These are phyloP conservation scores for Trametes coccinea DNA, from an alignment of 768 basidiomycete species.

Conservation along the genomic window DNA sequence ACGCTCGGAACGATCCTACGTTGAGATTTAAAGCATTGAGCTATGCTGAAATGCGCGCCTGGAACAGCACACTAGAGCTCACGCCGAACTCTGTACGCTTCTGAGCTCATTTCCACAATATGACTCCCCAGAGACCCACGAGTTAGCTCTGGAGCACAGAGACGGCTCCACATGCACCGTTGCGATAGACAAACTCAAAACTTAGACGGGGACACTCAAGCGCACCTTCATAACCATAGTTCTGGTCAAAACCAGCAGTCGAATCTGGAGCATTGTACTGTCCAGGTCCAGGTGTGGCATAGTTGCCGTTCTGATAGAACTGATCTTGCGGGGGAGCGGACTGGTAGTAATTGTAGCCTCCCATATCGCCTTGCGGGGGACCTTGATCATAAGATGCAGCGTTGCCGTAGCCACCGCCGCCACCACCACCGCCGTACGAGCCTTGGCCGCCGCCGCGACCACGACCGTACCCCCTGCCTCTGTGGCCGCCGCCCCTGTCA, in stretches of 20 bases:
- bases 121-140: too few relatives aligned
- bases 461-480: conserved; percentile 47
- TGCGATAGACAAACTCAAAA: conserved; percentile 2
- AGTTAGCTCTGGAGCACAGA: too few relatives aligned
- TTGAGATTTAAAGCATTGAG: not conserved
- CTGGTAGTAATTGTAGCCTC: conserved; percentile 72
- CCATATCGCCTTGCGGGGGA: conserved; percentile 60
- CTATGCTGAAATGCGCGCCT: not conserved
- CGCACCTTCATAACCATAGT: conserved; percentile 84
- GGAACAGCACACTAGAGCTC: conserved; percentile 11
- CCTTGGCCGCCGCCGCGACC: conserved; percentile 30
- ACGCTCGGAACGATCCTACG: not conserved
- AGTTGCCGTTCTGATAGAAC: conserved; percentile 72
- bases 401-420: conserved; percentile 42
- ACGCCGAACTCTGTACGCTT: conserved; percentile 19
- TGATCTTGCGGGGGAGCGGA: conserved; percentile 52
- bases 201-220: conserved; percentile 60
- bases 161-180: not conserved
- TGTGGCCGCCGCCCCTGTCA: conserved; percentile 56
- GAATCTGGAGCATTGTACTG: conserved; percentile 50
- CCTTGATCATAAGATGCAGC: conserved; percentile 64
- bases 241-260: conserved; percentile 55
- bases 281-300: conserved; percentile 46
- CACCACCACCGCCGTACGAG: conserved; percentile 39
- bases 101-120: not conserved